Conservation (phyloP, 306 rosid species). For the Fagus crenata region DNA sequence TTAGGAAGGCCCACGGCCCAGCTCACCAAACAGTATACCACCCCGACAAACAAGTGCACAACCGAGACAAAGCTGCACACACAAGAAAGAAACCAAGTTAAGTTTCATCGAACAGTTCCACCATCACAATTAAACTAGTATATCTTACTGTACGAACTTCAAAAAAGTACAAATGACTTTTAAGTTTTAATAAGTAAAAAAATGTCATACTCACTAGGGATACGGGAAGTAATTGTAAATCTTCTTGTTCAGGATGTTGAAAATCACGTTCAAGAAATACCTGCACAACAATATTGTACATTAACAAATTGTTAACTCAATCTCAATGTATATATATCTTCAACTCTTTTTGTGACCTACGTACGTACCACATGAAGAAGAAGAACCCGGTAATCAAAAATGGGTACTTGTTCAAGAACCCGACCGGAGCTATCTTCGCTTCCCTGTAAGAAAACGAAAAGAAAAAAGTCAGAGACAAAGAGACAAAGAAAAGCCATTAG, state of each 20-base stretch:
- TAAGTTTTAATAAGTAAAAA: neutral
- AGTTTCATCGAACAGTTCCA: no score
- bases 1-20: conserved; percentile 63
- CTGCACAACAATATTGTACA: conserved; percentile 30
- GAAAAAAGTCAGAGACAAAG: conserved; percentile 25
- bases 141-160: neutral
- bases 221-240: conserved; percentile 60
- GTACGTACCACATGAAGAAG: conserved; percentile 55
- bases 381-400: conserved; percentile 50
- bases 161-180: neutral
- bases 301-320: neutral
- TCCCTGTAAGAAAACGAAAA: conserved; percentile 46
- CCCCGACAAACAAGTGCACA: conserved; percentile 51
- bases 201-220: conserved; percentile 38
- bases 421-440: conserved; percentile 65
- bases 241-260: conserved; percentile 60
- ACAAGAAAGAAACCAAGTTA: neutral
- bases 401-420: conserved; percentile 52
- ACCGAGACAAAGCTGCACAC: conserved; percentile 56
- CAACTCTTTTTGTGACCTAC: neutral
- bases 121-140: no score
- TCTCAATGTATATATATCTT: neutral
- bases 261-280: conserved; percentile 58
- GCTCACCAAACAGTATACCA: conserved; percentile 51
- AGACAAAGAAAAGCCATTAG: neutral